These are phyloP conservation scores for Obba rivulosa DNA, from an alignment of 768 basidiomycete genomes.

Conservation along the genomic window DNA sequence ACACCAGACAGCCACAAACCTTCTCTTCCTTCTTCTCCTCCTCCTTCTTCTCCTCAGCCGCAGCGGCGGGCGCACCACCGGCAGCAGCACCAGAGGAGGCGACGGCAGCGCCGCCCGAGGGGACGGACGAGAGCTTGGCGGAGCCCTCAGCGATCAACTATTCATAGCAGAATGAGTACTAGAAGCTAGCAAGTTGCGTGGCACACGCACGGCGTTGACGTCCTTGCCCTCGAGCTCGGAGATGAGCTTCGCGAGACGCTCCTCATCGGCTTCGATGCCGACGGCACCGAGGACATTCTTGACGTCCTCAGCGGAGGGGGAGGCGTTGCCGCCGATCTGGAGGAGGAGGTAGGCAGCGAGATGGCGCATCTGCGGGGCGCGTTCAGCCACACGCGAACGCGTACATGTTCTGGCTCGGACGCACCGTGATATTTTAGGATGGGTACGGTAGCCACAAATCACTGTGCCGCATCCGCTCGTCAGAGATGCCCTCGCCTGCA, in stretches of 20 bases:
- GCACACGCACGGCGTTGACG: conserved; percentile 60
- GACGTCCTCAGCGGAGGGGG: conserved; percentile 82
- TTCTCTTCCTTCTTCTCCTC: conserved; percentile 90
- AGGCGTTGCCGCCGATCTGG: conserved; percentile 87
- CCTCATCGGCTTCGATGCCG: conserved; percentile 84
- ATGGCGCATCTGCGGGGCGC: conserved; percentile 66
- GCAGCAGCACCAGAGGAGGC: conserved; percentile 46
- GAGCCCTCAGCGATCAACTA: conserved; percentile 92
- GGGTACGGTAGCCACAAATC: conserved; percentile 88
- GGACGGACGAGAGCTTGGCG: conserved; percentile 92
- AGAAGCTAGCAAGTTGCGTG: background rate
- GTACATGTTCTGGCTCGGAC: background rate
- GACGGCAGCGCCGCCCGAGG: conserved; percentile 81
- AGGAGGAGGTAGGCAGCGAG: conserved; percentile 97
- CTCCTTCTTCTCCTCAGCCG: conserved; percentile 69
- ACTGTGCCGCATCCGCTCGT: conserved; percentile 46
- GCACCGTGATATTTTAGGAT: conserved; percentile 4
- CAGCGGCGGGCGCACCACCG: conserved; percentile 54
- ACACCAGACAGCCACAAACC: conserved; percentile 35
- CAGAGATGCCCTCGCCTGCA: no score
- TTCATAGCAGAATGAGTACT: background rate
- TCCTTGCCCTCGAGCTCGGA: conserved; percentile 90
- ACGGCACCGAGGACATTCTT: conserved; percentile 81
- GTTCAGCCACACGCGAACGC: background rate
- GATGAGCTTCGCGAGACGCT: conserved; percentile 75